Conservation (phyloP, 371 early-diverging fungal species). For the Mucor indicus region DNA sequence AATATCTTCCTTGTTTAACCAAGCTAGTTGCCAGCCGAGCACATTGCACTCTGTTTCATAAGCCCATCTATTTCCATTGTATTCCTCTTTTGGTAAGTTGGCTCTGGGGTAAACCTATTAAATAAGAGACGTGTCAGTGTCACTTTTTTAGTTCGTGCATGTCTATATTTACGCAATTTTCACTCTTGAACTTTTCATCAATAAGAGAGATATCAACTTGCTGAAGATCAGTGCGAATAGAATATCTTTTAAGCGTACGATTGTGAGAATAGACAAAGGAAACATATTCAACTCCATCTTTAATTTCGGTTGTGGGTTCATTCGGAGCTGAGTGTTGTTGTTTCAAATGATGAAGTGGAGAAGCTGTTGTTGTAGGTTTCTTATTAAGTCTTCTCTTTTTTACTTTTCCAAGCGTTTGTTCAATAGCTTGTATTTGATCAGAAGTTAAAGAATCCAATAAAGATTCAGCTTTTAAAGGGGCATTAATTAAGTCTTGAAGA, state of each 20-base stretch:
- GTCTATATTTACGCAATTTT: constrained; percentile 67
- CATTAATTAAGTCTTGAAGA: constrained; percentile 33
- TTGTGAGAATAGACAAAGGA: constrained; percentile 68
- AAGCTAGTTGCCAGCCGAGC: constrained; percentile 89
- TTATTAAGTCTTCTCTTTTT: constrained; percentile 35
- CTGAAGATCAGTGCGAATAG: constrained; percentile 79
- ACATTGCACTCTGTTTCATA: constrained; percentile 91
- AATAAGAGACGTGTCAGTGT: neutral
- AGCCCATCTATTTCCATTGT: constrained; percentile 88
- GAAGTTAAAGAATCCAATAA: constrained; percentile 28
- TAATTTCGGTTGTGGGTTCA: constrained; percentile 44
- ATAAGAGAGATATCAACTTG: constrained; percentile 55
- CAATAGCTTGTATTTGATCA: constrained; percentile 36
- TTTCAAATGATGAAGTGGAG: constrained; percentile 4
- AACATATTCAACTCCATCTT: constrained; percentile 68
- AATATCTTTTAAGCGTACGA: constrained; percentile 63
- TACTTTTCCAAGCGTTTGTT: constrained; percentile 33
- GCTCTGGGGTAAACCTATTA: constrained; percentile 63
- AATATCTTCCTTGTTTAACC: constrained; percentile 78
- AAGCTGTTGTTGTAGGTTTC: neutral
- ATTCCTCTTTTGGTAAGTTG: constrained; percentile 60
- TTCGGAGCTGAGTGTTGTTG: constrained; percentile 16
- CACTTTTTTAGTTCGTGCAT: neutral
- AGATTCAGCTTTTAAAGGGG: constrained; percentile 34
- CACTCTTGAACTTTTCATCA: constrained; percentile 69